Conservation (phyloP, 768 basidiomycete genomes). For the Lactarius sp. region DNA sequence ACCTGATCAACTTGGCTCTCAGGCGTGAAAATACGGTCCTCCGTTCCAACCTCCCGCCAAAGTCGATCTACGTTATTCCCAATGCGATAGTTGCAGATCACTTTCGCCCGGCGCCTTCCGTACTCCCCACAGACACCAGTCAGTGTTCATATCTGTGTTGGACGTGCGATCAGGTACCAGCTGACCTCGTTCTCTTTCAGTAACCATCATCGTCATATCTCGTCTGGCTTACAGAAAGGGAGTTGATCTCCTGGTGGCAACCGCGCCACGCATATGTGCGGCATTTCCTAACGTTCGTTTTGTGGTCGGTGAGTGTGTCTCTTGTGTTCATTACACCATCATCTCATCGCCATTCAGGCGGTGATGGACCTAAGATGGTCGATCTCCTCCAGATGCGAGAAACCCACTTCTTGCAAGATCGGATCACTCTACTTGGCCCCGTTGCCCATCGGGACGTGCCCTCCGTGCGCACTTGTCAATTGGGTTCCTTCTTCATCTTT, state of each 20-base stretch:
- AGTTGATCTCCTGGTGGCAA: conserved; percentile 89
- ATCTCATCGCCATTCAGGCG: conserved; percentile 48
- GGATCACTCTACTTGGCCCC: conserved; percentile 84
- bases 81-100: conserved; percentile 85
- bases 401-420: conserved; percentile 81
- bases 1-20: neutral
- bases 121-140: conserved; percentile 53
- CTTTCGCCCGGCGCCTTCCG: conserved; percentile 61
- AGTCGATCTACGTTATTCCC: conserved; percentile 86
- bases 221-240: conserved; percentile 94
- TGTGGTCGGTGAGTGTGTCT: conserved; percentile 58
- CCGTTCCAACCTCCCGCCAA: conserved; percentile 59
- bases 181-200: conserved; percentile 37
- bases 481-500: neutral
- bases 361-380: conserved; percentile 92
- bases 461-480: conserved; percentile 35
- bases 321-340: conserved; percentile 6
- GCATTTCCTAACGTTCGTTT: conserved; percentile 85
- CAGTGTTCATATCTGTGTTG: conserved; percentile 25
- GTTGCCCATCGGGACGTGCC: conserved; percentile 80
- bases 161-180: neutral
- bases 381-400: conserved; percentile 96
- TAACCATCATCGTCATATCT: conserved; percentile 87
- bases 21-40: conserved; percentile 98
- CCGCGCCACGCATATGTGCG: conserved; percentile 83